Evolutionary conservation across 2,329 filamentous ascomycete species (phyloP), one percentile per base, ranked within the genome.

Genomic region (Colletotrichum lindemuthianum): DNA sequence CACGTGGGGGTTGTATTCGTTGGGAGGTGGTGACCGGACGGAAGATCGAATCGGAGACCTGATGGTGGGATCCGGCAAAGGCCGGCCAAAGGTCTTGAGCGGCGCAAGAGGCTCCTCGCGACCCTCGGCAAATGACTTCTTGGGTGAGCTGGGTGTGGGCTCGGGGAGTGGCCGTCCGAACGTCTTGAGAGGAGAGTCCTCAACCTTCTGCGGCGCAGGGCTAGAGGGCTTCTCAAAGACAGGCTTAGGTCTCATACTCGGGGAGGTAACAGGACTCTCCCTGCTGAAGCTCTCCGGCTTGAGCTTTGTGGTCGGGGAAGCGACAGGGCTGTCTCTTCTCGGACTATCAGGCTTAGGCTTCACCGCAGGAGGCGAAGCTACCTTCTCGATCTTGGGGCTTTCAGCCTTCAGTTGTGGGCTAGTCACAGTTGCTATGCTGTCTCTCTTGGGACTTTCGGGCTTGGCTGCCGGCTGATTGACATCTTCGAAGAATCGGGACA

Each of bases 401-500:
- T 33, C 43, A 12, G 24, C 12, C 36, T 68, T 56, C 36, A 24
- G 24, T 24, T 24, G 24, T 24, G 24, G 24, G 24, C 24, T 24
- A 24, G 24, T 24, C 4, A 3, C 24, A 24, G 24, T 24, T 24
- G 24, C 5, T 24, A 24, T 4, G 24, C 24, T 24, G 71, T 24
- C 67, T 66, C 34, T 44, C 54, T 47, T 47, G 9, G 63, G 53
- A n/a, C 56, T 68, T 34, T 67, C 63, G 2, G 63, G n/a, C 44
- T 61, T 59, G 11, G 70, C 70, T 13, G 60, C 72, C 9, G 68
- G 48, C 43, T 73, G 71, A n/a, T 65, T 70, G 24, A 77, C 70
- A 45, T 84, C 81, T 60, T 84, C 84, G 12, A 88, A 68, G 68
- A 90, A 89, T 59, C 76, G 81, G 2, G 87, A 89, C 75, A 88